Percentiles rank a stretch among this genome's conserved stretches.
Conservation (phyloP, 2,329 filamentous ascomycete species). For the Aspergillus viridinutans region DNA sequence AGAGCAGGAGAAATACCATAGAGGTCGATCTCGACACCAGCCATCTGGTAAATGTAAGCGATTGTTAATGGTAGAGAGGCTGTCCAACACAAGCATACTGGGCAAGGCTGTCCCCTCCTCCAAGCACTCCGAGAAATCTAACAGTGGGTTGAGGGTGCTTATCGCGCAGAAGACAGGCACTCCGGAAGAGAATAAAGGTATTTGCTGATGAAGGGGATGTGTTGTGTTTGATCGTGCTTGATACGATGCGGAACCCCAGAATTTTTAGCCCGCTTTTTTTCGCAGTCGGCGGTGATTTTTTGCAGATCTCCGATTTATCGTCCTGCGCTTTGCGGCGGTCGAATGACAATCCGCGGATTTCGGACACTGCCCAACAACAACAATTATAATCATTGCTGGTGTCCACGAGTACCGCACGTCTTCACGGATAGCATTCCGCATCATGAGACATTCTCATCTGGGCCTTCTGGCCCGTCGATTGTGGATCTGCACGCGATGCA, state of each 20-base stretch:
- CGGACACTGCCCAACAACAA: too few relatives aligned
- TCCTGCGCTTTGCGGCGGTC: background rate
- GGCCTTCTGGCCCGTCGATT: slow-evolving; percentile 26
- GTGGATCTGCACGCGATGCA: slow-evolving; percentile 36
- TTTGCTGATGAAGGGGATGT: background rate
- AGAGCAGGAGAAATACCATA: slow-evolving; percentile 48
- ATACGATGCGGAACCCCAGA: slow-evolving; percentile 1
- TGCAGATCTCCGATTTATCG: background rate
- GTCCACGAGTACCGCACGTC: background rate
- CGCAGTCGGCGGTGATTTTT: background rate
- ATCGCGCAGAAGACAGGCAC: background rate
- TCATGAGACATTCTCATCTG: slow-evolving; percentile 27
- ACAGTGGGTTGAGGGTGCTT: background rate
- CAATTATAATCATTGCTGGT: too few relatives aligned
- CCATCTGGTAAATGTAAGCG: slow-evolving; percentile 24
- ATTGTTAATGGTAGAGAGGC: slow-evolving; percentile 15
- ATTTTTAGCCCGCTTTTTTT: slow-evolving; percentile 14
- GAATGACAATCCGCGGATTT: background rate
- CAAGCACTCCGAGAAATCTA: background rate
- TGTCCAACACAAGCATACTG: slow-evolving; percentile 12
- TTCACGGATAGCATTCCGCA: background rate
- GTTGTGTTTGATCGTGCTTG: background rate
- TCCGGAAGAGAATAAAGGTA: background rate
- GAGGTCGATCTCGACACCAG: slow-evolving; percentile 50
- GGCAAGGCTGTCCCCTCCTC: background rate